Evolutionary conservation across 2,329 filamentous ascomycete genomes (phyloP).

Genomic region (Dothideomycetes sp.): DNA sequence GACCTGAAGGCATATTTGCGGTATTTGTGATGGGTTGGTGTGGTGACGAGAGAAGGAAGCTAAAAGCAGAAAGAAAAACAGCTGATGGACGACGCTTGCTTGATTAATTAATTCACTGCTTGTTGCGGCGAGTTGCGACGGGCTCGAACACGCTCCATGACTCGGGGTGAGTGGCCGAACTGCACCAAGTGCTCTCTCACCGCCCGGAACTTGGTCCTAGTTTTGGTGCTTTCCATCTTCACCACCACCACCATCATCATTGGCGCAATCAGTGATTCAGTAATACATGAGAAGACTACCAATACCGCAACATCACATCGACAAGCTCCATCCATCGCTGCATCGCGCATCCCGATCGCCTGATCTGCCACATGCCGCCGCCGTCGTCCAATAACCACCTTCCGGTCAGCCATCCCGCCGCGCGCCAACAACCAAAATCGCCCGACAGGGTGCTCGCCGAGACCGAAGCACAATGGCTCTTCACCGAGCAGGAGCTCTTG

Average conservation of each 20-base stretch:
- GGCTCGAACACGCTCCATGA: too few species aligned
- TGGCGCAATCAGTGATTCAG: too few species aligned
- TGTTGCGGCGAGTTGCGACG: too few species aligned
- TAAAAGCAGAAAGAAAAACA: background rate
- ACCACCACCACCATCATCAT: too few species aligned
- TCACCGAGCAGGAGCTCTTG: conserved; percentile 70
- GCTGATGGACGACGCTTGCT: too few species aligned
- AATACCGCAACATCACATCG: background rate
- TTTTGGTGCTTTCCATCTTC: too few species aligned
- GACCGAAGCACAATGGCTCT: conserved; percentile 72
- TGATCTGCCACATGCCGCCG: conserved; percentile 13
- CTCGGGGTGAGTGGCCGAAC: too few species aligned
- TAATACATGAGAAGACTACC: background rate
- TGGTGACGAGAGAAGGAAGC: background rate
- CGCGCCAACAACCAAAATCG: conserved; percentile 26
- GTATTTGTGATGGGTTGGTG: conserved; percentile 1
- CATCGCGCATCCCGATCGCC: too few species aligned
- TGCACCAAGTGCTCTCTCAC: too few species aligned
- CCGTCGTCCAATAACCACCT: conserved; percentile 17
- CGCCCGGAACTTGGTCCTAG: too few species aligned
- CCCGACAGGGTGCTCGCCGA: conserved; percentile 41
- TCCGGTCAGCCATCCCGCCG: conserved; percentile 33
- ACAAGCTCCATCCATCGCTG: conserved; percentile 4
- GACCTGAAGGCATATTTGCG: conserved; percentile 41
- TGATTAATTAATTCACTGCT: too few species aligned